These are phyloP conservation scores for Anthoceros angustus DNA, from an alignment of 225 moss, liverwort and hornwort species.

Conservation along the genomic window DNA sequence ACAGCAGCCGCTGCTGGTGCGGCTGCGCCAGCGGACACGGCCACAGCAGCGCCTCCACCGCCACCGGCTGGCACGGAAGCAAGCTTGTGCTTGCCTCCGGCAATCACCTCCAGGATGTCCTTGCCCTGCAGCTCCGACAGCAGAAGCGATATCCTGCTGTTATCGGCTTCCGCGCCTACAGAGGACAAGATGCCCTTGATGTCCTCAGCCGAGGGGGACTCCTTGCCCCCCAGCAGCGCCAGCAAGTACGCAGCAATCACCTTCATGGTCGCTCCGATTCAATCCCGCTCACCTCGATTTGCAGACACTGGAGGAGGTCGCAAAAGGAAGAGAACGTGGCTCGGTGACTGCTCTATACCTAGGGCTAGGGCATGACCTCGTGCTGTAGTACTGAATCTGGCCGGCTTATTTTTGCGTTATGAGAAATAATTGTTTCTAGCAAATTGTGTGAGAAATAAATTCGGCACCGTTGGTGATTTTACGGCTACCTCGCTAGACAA, in stretches of 20 bases:
- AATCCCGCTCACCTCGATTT: too few relatives aligned
- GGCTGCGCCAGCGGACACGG: conserved; percentile 28
- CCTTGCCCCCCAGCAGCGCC: conserved; percentile 66
- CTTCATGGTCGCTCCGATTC: conserved; percentile 33
- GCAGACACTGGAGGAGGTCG: too few relatives aligned
- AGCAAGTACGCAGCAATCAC: conserved; percentile 69
- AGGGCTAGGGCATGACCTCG: too few relatives aligned
- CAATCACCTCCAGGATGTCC: conserved; percentile 72
- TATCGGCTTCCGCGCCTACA: conserved; percentile 60
- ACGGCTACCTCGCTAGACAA: too few relatives aligned
- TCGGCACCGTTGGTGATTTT: too few relatives aligned
- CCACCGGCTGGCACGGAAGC: conserved; percentile 58
- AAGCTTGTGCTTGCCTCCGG: conserved; percentile 66
- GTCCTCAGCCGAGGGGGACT: conserved; percentile 46
- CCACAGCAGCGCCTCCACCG: conserved; percentile 28
- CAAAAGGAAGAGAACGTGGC: too few relatives aligned
- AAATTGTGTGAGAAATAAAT: too few relatives aligned
- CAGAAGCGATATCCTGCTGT: conserved; percentile 33
- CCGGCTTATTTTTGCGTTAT: too few relatives aligned
- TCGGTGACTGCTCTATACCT: too few relatives aligned
- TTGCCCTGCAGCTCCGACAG: conserved; percentile 54
- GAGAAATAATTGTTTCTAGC: too few relatives aligned
- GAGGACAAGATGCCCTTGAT: conserved; percentile 47
- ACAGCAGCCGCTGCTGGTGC: conserved; percentile 19
- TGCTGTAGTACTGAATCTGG: too few relatives aligned